Base-by-base conservation (phyloP, 768 basidiomycete species). In the Candolleomyces eurysporus region DNA sequence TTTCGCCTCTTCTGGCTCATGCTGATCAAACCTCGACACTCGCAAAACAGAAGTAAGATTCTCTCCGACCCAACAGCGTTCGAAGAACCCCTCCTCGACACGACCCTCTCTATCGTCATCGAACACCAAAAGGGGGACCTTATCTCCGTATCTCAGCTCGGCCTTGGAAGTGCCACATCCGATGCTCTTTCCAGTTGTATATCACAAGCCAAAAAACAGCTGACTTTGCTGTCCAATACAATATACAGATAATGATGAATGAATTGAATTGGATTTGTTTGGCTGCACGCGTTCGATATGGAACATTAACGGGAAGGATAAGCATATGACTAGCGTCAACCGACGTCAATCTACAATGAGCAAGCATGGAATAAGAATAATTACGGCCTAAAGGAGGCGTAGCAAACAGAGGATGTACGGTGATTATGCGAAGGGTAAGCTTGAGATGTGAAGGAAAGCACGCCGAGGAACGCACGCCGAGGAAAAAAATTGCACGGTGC, bases 21-120 rank as follows among this genome's bases (percentile, higher is more conserved):
- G 26, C 26, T 26, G 4, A 26, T 26, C 26, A 26, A 26, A 26
- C 26, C 26, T 26, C 26, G 26, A 26, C 26, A 26, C 26, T 26
- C 26, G 26, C 26, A 26, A 26, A 26, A 46, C 66, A 91, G 90
- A 36, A 82, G 83, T 53, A 78, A 84, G 26, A 71, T 96, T 10
- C 76, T 98, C 4, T 79, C 88, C 0, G 96, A 98, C 73, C 92
- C 94, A 0, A 90, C 93, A 0, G 80, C 93, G 1, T 97, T 96
- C 71, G 96, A 98, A 75, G 90, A 94, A 65, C 90, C 92, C 0
- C 79, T 97, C 7, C 82, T 95, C 57, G 86, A 90, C 14, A 88
- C 92, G 0, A 81, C 82, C 0, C 69, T 94, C 59, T 85, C 87
- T 1, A 72, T 95, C 39, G 75, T 89, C 1, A 63, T 92, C 5